Percentiles rank a stretch among this genome's conserved stretches.
These are phyloP conservation scores for Peniophora sp. DNA, from an alignment of 1,284 basidiomycete genomes.

Conservation along the genomic window DNA sequence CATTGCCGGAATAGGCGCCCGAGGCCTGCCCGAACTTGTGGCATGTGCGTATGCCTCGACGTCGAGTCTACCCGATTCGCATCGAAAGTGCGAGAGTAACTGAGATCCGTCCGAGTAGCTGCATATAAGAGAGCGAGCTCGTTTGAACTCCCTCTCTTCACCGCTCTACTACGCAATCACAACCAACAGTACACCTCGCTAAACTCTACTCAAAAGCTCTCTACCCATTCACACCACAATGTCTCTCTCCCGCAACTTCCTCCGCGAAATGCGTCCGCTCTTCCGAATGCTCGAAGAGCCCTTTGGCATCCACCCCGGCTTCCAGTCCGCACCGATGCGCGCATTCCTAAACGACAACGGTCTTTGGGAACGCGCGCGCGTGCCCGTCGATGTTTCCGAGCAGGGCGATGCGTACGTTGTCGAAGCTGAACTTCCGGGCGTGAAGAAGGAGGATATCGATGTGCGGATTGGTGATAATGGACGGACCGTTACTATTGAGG, in stretches of 20 bases:
- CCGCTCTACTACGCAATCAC: not conserved
- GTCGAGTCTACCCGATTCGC: not conserved
- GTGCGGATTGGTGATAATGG: conserved; percentile 64
- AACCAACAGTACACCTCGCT: not conserved
- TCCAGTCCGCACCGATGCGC: conserved; percentile 21
- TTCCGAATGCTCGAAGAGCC: conserved; percentile 70
- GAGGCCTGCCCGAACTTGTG: no score
- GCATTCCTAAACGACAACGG: conserved; percentile 37
- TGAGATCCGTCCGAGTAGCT: not conserved
- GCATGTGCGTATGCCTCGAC: not conserved
- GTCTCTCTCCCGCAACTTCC: conserved; percentile 58
- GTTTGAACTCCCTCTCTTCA: not conserved
- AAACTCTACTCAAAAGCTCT: not conserved
- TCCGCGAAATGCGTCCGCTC: conserved; percentile 66
- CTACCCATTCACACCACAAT: conserved; percentile 24
- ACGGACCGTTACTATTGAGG: conserved; percentile 64
- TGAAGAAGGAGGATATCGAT: conserved; percentile 70
- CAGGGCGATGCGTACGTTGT: conserved; percentile 58
- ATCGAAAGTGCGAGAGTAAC: not conserved
- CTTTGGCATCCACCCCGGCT: conserved; percentile 32
- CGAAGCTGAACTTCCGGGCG: conserved; percentile 71
- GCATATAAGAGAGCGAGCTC: no score
- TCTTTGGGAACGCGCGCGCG: conserved; percentile 26
- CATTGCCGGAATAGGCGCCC: conserved; percentile 3
- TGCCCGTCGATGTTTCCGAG: conserved; percentile 61